These are phyloP conservation scores for Fusarium sp. DNA, from an alignment of 2,329 filamentous ascomycete genomes.

Conservation along the genomic window DNA sequence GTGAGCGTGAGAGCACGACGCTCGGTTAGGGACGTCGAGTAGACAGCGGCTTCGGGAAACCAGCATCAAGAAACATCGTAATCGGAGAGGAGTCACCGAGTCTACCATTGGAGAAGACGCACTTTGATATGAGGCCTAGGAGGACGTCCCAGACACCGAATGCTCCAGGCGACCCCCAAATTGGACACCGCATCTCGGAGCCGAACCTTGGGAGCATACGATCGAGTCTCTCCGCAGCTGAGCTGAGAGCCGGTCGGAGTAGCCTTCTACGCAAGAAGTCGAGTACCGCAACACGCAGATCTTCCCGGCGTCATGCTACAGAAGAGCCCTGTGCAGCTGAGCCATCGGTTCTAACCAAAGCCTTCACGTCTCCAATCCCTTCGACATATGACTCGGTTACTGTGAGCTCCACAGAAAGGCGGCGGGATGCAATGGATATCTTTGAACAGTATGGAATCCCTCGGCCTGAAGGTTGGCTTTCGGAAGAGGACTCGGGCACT, in stretches of 20 bases:
- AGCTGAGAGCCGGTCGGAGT: constrained; percentile 1
- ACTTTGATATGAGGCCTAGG: constrained; percentile 28
- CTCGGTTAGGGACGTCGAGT: constrained; percentile 44
- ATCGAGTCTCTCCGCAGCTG: constrained; percentile 21
- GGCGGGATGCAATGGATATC: constrained; percentile 56
- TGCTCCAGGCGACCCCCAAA: not conserved
- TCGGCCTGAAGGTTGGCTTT: constrained; percentile 56
- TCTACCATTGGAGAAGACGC: constrained; percentile 34
- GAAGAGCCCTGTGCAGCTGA: constrained; percentile 8
- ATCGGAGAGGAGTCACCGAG: constrained; percentile 33
- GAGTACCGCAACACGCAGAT: not conserved
- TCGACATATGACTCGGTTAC: constrained; percentile 37
- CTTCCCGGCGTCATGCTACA: not conserved
- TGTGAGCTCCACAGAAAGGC: constrained; percentile 49
- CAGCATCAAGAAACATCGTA: constrained; percentile 40
- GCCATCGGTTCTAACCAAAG: not conserved
- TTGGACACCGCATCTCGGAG: constrained; percentile 6
- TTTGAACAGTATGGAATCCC: constrained; percentile 58
- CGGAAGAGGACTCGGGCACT: constrained; percentile 47
- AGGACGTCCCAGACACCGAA: constrained; percentile 14
- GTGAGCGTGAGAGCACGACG: constrained; percentile 40
- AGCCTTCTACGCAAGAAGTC: not conserved
- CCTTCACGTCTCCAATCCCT: constrained; percentile 5
- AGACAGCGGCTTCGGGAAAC: constrained; percentile 39
- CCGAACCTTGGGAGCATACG: not conserved